Conservation (phyloP, 495 filamentous ascomycete genomes). For the Xylaria scruposa region DNA sequence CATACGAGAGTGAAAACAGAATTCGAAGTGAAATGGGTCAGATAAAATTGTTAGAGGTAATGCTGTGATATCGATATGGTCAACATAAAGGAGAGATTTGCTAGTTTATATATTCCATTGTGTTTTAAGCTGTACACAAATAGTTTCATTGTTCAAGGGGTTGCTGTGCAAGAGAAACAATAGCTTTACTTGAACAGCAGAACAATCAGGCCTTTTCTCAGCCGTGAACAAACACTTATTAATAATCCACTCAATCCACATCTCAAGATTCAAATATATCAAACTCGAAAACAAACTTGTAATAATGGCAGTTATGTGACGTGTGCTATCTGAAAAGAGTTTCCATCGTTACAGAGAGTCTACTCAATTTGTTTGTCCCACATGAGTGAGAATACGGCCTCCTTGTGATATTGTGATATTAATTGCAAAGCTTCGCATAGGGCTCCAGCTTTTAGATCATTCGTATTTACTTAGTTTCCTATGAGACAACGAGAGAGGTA, state of each 20-base stretch:
- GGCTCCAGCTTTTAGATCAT: background rate
- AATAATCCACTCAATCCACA: background rate
- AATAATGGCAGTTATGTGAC: background rate
- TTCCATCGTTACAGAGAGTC: background rate
- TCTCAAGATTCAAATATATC: background rate
- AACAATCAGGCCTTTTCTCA: too few relatives aligned
- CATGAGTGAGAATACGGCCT: background rate
- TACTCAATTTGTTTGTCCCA: background rate
- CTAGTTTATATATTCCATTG: too few relatives aligned
- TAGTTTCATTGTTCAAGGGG: too few relatives aligned
- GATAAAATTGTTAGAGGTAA: too few relatives aligned
- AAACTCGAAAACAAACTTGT: background rate
- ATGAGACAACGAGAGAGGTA: background rate
- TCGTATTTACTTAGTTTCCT: background rate
- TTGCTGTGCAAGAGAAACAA: too few relatives aligned
- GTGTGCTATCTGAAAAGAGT: background rate
- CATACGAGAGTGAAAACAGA: too few relatives aligned
- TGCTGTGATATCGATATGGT: too few relatives aligned
- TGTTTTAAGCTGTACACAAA: too few relatives aligned
- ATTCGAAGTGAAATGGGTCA: too few relatives aligned
- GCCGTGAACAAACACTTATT: too few relatives aligned
- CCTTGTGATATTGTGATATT: background rate
- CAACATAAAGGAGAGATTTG: too few relatives aligned
- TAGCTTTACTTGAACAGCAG: too few relatives aligned
- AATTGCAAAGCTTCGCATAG: background rate